phyloP scores from a whole-genome alignment of 768 basidiomycete species.

The Tylopilus rubrobrunneus region DNA sequence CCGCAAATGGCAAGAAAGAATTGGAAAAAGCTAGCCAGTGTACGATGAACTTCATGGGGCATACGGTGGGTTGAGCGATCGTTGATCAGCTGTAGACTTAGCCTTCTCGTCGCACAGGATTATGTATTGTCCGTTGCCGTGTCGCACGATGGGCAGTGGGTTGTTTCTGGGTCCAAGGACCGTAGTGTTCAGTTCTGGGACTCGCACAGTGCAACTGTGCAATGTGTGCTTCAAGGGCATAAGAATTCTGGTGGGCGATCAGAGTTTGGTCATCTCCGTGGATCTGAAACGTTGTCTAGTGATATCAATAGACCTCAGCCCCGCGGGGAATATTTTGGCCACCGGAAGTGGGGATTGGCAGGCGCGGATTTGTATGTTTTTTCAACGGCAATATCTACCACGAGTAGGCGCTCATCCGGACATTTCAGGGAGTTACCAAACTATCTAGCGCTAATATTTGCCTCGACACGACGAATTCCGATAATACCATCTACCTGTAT shows the following conservation, averaged over 20 bases:
- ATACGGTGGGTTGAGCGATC: slow-evolving; percentile 55
- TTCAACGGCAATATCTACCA: background rate
- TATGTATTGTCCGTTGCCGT: slow-evolving; percentile 75
- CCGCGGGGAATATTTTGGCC: slow-evolving; percentile 57
- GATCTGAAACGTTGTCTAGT: slow-evolving; percentile 35
- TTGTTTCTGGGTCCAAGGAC: slow-evolving; percentile 95
- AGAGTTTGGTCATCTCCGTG: background rate
- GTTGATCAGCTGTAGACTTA: background rate
- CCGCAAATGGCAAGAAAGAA: slow-evolving; percentile 45
- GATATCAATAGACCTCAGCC: slow-evolving; percentile 69
- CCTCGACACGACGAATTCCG: slow-evolving; percentile 3
- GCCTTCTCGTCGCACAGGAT: slow-evolving; percentile 40
- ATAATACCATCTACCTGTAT: slow-evolving; percentile 25
- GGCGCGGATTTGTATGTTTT: slow-evolving; percentile 60
- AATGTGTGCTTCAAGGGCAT: slow-evolving; percentile 85
- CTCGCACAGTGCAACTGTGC: slow-evolving; percentile 69
- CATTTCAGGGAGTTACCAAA: slow-evolving; percentile 29
- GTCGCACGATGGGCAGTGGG: slow-evolving; percentile 90
- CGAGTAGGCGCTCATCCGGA: slow-evolving; percentile 2
- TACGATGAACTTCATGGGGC: slow-evolving; percentile 84
- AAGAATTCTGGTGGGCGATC: slow-evolving; percentile 60
- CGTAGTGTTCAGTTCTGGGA: slow-evolving; percentile 96
- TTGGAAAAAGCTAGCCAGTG: slow-evolving; percentile 53
- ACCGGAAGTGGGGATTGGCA: slow-evolving; percentile 72
- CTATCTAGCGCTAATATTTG: slow-evolving; percentile 17